Conservation (phyloP, 805 yeast genomes). For the Starmerella bacillaris region DNA sequence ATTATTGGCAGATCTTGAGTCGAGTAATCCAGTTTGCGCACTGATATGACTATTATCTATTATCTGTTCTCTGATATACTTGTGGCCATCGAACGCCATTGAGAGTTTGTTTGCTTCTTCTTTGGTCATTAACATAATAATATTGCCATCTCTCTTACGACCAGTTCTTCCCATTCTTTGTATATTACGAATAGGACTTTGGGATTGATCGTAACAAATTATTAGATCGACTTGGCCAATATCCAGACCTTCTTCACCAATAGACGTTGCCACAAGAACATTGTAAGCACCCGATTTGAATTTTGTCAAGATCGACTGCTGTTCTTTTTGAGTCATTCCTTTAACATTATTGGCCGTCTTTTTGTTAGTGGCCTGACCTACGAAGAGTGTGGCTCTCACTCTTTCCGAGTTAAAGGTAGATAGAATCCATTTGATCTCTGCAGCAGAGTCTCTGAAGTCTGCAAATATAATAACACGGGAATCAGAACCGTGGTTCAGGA, state of each 20-base stretch:
- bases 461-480: constrained; percentile 74
- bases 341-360: constrained; percentile 22
- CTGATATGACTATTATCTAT: constrained; percentile 13
- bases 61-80: constrained; percentile 54
- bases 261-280: constrained; percentile 82
- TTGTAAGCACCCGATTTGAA: constrained; percentile 62
- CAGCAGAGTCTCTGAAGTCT: constrained; percentile 75
- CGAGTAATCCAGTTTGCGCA: constrained; percentile 2
- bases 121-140: constrained; percentile 54
- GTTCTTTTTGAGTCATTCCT: constrained; percentile 85
- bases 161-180: constrained; percentile 99
- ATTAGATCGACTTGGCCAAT: constrained; percentile 95
- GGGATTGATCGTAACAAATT: constrained; percentile 79
- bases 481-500: constrained; percentile 24
- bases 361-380: constrained; percentile 57
- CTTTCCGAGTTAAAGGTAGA: constrained; percentile 22
- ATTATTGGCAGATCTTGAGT: constrained; percentile 18
- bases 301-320: constrained; percentile 54
- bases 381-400: constrained; percentile 64
- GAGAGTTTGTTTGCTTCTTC: constrained; percentile 66
- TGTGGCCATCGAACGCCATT: constrained; percentile 69
- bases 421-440: constrained; percentile 54
- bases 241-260: constrained; percentile 97
- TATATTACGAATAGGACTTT: constrained; percentile 80
- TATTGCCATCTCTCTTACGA: constrained; percentile 75